Evolutionary conservation across 148 eudicot species (phyloP).

Genomic region (Rhododendron williamsianum): DNA sequence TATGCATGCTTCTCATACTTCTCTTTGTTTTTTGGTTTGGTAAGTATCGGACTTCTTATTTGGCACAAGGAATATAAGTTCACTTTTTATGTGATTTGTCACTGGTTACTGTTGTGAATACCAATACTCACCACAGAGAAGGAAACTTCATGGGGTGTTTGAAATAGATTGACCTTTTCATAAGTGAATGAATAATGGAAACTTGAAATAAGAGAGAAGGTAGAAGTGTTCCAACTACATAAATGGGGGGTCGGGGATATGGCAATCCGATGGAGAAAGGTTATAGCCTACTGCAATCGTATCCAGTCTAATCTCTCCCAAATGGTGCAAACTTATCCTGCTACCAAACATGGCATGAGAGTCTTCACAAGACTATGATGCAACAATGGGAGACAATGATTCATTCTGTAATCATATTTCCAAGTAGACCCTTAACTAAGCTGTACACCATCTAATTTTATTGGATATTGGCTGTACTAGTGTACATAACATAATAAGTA

Average conservation of each 20-base stretch:
- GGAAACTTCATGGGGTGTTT: neutral
- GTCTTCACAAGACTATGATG: neutral
- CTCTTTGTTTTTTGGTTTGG: neutral
- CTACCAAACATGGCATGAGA: neutral
- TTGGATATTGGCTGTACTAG: neutral
- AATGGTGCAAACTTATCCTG: neutral
- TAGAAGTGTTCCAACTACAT: neutral
- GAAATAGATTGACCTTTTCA: neutral
- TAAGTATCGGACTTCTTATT: neutral
- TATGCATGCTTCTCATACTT: neutral
- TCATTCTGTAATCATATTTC: neutral
- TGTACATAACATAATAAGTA: neutral
- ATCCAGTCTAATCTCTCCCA: neutral
- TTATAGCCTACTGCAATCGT: neutral
- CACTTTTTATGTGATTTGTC: neutral
- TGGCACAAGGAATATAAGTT: neutral
- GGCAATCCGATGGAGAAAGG: neutral
- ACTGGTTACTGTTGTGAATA: neutral
- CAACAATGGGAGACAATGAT: neutral
- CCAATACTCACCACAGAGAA: neutral
- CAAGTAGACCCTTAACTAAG: neutral
- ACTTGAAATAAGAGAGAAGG: neutral
- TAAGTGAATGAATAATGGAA: neutral
- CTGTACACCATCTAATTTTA: neutral
- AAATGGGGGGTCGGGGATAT: neutral